phyloP scores from a whole-genome alignment of 495 filamentous ascomycete genomes.

The Pseudevernia furfuracea region DNA sequence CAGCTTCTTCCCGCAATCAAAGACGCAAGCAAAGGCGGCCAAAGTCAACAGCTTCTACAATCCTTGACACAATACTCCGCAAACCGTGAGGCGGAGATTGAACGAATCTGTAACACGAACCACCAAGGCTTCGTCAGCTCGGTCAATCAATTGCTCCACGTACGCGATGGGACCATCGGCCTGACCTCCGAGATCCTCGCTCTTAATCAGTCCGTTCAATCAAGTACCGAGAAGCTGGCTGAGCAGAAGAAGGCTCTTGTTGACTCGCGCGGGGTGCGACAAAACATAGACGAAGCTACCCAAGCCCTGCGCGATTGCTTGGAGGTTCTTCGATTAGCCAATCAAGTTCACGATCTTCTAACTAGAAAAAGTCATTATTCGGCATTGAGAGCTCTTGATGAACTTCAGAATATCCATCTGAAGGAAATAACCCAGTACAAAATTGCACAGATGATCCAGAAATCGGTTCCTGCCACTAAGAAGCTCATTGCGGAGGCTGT shows the following conservation, averaged over 20 bases:
- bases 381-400: conserved; percentile 86
- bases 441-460: conserved; percentile 91
- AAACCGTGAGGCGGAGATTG: conserved; percentile 84
- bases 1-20: conserved; percentile 88
- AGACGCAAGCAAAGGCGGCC: conserved; percentile 73
- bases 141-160: conserved; percentile 83
- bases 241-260: conserved; percentile 92
- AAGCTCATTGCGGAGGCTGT: conserved; percentile 90
- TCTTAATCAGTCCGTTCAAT: conserved; percentile 88
- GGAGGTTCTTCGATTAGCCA: conserved; percentile 85
- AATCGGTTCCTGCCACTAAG: conserved; percentile 86
- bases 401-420: conserved; percentile 91
- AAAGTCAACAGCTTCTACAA: conserved; percentile 65
- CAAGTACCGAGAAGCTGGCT: conserved; percentile 88
- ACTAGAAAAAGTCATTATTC: conserved; percentile 91
- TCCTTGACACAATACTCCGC: conserved; percentile 71
- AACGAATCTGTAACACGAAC: conserved; percentile 87
- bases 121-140: conserved; percentile 94
- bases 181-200: conserved; percentile 87
- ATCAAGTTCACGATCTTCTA: conserved; percentile 87
- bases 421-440: conserved; percentile 90
- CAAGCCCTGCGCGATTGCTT: conserved; percentile 83
- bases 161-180: conserved; percentile 78
- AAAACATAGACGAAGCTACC: conserved; percentile 92
- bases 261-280: conserved; percentile 81